These are phyloP conservation scores for Hexamita inflata DNA, from an alignment of 208 protist genomes.

Conservation along the genomic window DNA sequence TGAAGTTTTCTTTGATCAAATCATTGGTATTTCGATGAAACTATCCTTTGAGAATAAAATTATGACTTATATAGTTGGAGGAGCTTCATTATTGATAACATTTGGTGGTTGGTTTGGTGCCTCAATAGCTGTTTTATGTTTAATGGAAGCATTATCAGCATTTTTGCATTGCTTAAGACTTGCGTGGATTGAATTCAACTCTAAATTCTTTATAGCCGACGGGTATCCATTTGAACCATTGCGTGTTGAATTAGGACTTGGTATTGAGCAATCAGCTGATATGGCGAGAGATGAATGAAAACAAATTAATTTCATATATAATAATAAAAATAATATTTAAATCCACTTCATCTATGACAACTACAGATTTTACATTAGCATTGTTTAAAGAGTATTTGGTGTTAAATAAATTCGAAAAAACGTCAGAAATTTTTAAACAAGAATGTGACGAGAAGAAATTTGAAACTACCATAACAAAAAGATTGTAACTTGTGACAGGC, in stretches of 20 bases:
- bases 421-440: no score
- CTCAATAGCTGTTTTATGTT: conserved; percentile 82
- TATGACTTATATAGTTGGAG: not conserved
- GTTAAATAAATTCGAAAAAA: not conserved
- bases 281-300: no score
- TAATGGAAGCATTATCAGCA: conserved; percentile 92
- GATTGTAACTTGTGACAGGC: not conserved
- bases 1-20: conserved; percentile 37
- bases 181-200: conserved; percentile 56
- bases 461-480: not conserved
- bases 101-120: conserved; percentile 72
- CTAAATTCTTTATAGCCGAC: conserved; percentile 38
- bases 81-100: conserved; percentile 60
- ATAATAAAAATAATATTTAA: no score
- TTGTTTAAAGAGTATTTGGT: not conserved
- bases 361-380: not conserved
- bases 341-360: no score
- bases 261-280: no score
- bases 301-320: no score
- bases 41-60: no score
- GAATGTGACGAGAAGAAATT: not conserved
- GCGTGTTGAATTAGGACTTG: no score
- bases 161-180: conserved; percentile 93
- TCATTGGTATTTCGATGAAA: conserved; percentile 25
- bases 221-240: conserved; percentile 27